Conservation (phyloP, 2,329 filamentous ascomycete species). For the Atkinsonella hypoxylon region DNA sequence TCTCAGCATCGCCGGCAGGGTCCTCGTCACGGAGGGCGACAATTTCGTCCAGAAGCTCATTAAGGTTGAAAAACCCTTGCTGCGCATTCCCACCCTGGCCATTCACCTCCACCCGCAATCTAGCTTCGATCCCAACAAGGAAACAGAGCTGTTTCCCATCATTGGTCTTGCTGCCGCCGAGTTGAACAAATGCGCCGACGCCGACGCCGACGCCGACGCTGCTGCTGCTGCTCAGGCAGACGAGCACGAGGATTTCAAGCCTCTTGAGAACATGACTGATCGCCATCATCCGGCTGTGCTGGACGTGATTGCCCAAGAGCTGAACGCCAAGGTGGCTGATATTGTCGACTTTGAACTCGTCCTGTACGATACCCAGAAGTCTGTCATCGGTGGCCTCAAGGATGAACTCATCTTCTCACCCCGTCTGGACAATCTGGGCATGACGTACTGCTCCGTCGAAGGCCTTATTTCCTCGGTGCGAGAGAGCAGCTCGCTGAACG, state of each 20-base stretch:
- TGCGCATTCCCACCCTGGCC: slow-evolving; percentile 85
- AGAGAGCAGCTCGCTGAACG: slow-evolving; percentile 50
- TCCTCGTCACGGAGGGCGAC: slow-evolving; percentile 63
- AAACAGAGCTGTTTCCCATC: slow-evolving; percentile 90
- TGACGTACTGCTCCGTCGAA: slow-evolving; percentile 86
- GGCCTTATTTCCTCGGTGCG: slow-evolving; percentile 72
- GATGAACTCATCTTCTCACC: slow-evolving; percentile 94
- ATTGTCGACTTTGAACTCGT: slow-evolving; percentile 91
- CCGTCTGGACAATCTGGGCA: slow-evolving; percentile 90
- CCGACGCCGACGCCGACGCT: slow-evolving; percentile 19
- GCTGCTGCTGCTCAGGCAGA: slow-evolving; percentile 26
- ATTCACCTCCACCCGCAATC: slow-evolving; percentile 84
- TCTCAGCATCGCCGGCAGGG: slow-evolving; percentile 77
- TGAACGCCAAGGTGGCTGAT: slow-evolving; percentile 55
- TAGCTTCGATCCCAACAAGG: slow-evolving; percentile 91
- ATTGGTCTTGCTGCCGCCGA: slow-evolving; percentile 77
- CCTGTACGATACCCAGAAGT: slow-evolving; percentile 92
- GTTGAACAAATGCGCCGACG: slow-evolving; percentile 61
- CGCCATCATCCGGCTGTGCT: slow-evolving; percentile 84
- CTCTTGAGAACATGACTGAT: slow-evolving; percentile 64
- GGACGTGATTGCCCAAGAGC: slow-evolving; percentile 71
- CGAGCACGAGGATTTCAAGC: slow-evolving; percentile 50
- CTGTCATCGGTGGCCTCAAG: slow-evolving; percentile 76
- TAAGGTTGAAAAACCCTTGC: slow-evolving; percentile 80
- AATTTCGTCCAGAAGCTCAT: slow-evolving; percentile 74